Evolutionary conservation across 164 flowering plant species (phyloP), one percentile per base, ranked within the genome.

Genomic region (Echeveria elegans): DNA sequence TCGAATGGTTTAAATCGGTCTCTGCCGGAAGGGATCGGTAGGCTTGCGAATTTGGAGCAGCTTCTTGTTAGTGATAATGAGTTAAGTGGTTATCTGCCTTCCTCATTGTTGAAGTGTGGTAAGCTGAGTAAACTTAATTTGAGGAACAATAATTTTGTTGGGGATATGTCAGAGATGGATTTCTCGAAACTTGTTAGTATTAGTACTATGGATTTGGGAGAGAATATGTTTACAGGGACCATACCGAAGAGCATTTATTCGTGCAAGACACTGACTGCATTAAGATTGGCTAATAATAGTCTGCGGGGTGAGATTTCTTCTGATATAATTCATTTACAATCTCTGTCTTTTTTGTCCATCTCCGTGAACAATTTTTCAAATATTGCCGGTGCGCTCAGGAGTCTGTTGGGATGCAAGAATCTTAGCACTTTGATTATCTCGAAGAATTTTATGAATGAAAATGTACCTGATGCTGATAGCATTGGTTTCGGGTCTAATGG

Each of bases 271-370:
- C 74, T 86, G n/a, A 71, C 79, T 12, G 87, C 85, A 16, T 24
- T 84, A 47, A 74, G 88, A 71, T 38, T 86, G 48, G 79, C 87
- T 23, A 69, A 61, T 31, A 84, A 86, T 61, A 21, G 61, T 14
- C 72, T 86, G 14, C 59, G 48, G 45, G 91, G 91, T 21, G 71
- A 82, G 71, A 75, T 86, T 56, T 66, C 61, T 58, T 79, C 88
- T 0, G 78, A 70, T 24, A 73, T 86, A 60, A 62, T 31, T 16
- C 41, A 70, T 0, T 69, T 86, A 23, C 75, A 73, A 52, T 80
- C 82, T 29, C 76, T 87, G 21, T 77, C 87, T 1, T 87, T 79
- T 72, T 74, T 87, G 19, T 81, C 89, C 0, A 6, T 87, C 30
- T 85, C 92, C 0, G 69, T 62, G 60, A 87, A 87, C 68, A 77